Evolutionary conservation across 2,329 filamentous ascomycete species (phyloP), one percentile per base, ranked within the genome.

Genomic region (Penicillium sp.): DNA sequence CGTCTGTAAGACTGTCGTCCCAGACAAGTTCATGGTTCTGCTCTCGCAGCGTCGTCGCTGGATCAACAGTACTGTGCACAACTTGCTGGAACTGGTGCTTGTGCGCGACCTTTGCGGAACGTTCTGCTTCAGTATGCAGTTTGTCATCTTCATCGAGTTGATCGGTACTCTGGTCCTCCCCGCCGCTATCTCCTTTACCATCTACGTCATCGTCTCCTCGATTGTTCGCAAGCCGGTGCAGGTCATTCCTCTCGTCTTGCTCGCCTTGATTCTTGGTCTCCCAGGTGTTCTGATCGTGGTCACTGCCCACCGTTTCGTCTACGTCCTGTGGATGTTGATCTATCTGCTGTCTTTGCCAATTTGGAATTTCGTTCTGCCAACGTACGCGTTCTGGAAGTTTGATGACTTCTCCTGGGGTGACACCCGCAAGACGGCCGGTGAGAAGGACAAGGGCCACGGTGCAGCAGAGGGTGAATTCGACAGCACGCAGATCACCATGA

Each of bases 61-160:
- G 95, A 99, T 99, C 80, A 99, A 99, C 85, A 96, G 92, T 76
- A 99, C 95, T 4, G 90, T 99, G 52, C 95, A 99, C 83, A 99
- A 99, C 74, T 82, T 99, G 47, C 97, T 99, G 91, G 95, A 99
- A 78, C 86, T 99, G 60, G 88, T 98, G 54, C 86, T 99, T 37
- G 96, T 99, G 47, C 88, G 93, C 65, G 95, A 99, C 81, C 86
- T 99, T 15, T 99, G 95, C 73, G 95, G 95, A 66, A 99, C 95
- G 3, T 99, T 99, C 82, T 99, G 96, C 83, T 99, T 99, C 83
- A 96, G 92, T 77, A 99, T 99, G 95, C 95, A 99, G 79, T 99
- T 99, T 74, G 89, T 99, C 65, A 90, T 99, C 63, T 96, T 93
- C 75, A 90, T 99, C 72, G 95, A 99, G 79, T 83, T 99, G 57